Evolutionary conservation across 2,329 filamentous ascomycete species (phyloP), one percentile per base, ranked within the genome.

Genomic region (Cryphonectria radicalis): DNA sequence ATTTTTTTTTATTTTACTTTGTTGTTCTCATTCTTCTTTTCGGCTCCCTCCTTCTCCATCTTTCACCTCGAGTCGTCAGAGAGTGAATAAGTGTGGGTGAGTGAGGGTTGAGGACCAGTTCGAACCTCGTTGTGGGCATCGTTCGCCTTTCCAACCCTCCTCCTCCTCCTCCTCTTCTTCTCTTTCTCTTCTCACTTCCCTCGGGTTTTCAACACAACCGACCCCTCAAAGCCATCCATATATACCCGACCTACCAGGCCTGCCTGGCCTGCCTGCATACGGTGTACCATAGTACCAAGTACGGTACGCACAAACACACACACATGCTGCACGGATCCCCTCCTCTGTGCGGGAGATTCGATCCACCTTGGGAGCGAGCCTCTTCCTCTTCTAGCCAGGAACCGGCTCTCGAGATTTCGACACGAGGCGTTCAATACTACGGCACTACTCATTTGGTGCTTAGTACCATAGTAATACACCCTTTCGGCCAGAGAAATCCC

Each of bases 401-500:
- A 57, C 55, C 55, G 55, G 55, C 55, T 28, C 13, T 57, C 55
- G 25, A 57, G 22, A 25, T 55, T 32, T 22, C 17, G 55, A 57
- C 55, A 57, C 14, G 55, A 57, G 55, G 55, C 28, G 55, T 14
- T 55, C 50, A 55, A 11, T 55, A 55, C 50, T 55, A 55, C 50
- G 25, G 14, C 25, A 55, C 25, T 28, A 55, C 50, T 28, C 3
- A 19, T 25, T 28, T 17, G 25, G 55, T 57, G 55, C 55, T 32
- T 57, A 57, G 55, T 57, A 50, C 46, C 46, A 50, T 22, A 50
- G 46, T 19, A 50, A 19, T 50, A 32, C 55, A 32, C 55, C 25
- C 55, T 32, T 28, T 57, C 55, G 25, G 32, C 55, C 17, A 57
- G 55, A 13, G 37, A 40, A n/a, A n/a, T n/a, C n/a, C n/a, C n/a